phyloP scores from a whole-genome alignment of 805 yeast species.

The Metschnikowia rubicola region DNA sequence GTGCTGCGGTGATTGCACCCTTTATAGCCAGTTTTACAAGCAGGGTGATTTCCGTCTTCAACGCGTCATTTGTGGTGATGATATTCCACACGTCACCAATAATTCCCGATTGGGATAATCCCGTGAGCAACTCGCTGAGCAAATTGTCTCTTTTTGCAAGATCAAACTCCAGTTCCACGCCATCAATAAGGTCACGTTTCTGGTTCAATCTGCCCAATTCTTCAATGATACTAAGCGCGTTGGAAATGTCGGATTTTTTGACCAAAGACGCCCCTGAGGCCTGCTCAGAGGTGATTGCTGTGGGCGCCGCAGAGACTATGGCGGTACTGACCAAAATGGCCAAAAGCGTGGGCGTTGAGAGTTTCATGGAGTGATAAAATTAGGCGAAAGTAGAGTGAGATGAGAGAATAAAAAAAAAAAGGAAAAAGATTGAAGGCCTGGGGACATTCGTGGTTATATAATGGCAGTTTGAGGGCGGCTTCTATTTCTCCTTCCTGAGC shows the following conservation, averaged over 20 bases:
- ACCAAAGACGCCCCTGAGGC: conserved; percentile 23
- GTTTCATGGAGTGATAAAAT: conserved; percentile 30
- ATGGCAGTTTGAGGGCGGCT: no score
- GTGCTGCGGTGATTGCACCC: conserved; percentile 37
- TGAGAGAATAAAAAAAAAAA: not conserved
- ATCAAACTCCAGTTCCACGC: conserved; percentile 25
- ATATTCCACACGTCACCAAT: conserved; percentile 33
- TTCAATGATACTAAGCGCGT: conserved; percentile 30
- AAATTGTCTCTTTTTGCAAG: conserved; percentile 34
- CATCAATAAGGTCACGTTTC: conserved; percentile 35
- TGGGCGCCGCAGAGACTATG: conserved; percentile 34
- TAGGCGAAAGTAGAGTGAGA: not conserved
- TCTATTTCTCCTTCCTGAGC: no score
- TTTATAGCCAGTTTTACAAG: conserved; percentile 31
- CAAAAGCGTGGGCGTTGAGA: conserved; percentile 36
- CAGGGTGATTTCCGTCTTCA: conserved; percentile 23
- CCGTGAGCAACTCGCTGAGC: conserved; percentile 34
- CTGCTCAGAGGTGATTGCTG: conserved; percentile 15
- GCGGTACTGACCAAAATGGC: conserved; percentile 39
- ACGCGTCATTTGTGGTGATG: conserved; percentile 31
- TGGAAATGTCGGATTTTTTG: conserved; percentile 33
- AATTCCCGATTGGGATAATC: conserved; percentile 38
- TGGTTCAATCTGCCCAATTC: conserved; percentile 32
- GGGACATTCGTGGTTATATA: not conserved
- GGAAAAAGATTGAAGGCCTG: not conserved